A percentile compares a stretch with the other conserved stretches of the same genome.
phyloP scores from a whole-genome alignment of 371 early-diverging fungal species.

The Mortierella sp. region DNA sequence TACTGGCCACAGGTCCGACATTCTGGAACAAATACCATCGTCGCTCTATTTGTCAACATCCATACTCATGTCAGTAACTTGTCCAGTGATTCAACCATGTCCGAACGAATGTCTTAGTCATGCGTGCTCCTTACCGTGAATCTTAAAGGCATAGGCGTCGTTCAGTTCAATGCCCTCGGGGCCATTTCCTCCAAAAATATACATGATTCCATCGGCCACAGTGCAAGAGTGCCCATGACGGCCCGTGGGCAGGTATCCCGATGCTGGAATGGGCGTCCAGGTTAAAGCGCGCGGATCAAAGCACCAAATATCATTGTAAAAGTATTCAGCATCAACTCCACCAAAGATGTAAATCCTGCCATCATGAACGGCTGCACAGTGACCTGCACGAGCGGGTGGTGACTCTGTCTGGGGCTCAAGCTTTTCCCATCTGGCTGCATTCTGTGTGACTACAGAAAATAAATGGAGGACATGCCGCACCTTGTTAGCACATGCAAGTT shows the following conservation, averaged over 20 bases:
- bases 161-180: conserved; percentile 68
- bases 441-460: conserved; percentile 41
- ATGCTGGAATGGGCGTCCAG: conserved; percentile 74
- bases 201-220: conserved; percentile 76
- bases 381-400: conserved; percentile 68
- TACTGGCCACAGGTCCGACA: conserved; percentile 76
- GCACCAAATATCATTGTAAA: conserved; percentile 82
- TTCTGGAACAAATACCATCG: conserved; percentile 85
- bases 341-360: conserved; percentile 78
- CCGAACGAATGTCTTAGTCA: neutral
- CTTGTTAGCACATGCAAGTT: neutral
- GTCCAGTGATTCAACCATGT: neutral
- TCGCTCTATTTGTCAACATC: conserved; percentile 54
- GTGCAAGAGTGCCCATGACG: conserved; percentile 76
- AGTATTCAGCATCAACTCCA: conserved; percentile 74
- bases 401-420: conserved; percentile 62
- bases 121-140: conserved; percentile 61
- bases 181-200: conserved; percentile 79
- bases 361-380: conserved; percentile 65
- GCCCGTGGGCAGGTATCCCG: conserved; percentile 74
- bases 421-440: conserved; percentile 69
- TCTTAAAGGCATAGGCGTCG: conserved; percentile 80
- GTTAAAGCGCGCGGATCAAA: conserved; percentile 67
- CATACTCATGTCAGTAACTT: neutral
- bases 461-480: neutral